phyloP scores from a whole-genome alignment of 306 rosid species.

The Cicer judaicum region DNA sequence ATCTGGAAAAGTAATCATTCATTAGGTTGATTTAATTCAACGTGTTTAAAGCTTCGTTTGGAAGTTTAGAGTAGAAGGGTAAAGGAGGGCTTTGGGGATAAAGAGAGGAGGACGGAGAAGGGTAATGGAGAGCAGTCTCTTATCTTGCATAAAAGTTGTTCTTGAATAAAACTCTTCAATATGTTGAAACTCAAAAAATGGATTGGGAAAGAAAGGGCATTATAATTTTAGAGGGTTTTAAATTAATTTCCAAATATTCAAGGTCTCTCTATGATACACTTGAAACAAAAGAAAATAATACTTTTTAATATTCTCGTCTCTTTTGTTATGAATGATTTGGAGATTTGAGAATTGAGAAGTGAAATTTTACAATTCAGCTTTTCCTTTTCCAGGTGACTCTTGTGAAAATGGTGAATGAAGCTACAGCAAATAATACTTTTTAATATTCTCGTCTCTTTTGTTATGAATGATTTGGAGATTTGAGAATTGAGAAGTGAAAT shows the following conservation, averaged over 20 bases:
- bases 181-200: too few relatives aligned
- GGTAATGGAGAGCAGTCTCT: too few relatives aligned
- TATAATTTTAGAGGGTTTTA: too few relatives aligned
- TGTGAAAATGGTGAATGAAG: conserved; percentile 92
- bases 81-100: too few relatives aligned
- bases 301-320: background rate
- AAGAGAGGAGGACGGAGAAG: too few relatives aligned
- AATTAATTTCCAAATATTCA: too few relatives aligned
- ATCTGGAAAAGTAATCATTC: background rate
- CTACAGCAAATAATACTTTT: conserved; percentile 59
- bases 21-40: background rate
- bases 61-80: background rate
- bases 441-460: background rate
- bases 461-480: background rate
- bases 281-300: too few relatives aligned
- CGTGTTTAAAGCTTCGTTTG: background rate
- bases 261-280: too few relatives aligned
- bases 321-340: background rate
- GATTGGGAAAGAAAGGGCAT: too few relatives aligned
- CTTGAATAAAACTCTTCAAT: too few relatives aligned
- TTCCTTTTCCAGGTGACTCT: conserved; percentile 74
- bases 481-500: conserved; percentile 1
- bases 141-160: too few relatives aligned
- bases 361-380: background rate
- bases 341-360: background rate